Conservation (phyloP, 805 yeast genomes). For the Ogataea wickerhamii region DNA sequence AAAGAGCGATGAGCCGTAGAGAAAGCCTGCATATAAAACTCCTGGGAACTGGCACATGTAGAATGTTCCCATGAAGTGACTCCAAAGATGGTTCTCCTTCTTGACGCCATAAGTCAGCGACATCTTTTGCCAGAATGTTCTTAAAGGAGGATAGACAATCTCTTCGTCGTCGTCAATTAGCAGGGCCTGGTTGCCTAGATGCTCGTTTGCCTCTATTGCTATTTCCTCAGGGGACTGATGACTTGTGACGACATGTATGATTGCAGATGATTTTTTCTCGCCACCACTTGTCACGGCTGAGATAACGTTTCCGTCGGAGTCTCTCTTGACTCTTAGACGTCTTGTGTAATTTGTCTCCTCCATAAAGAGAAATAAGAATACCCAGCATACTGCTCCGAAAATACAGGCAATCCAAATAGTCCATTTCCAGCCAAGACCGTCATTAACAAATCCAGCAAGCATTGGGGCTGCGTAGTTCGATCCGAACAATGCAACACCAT, state of each 20-base stretch:
- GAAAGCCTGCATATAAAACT: conserved; percentile 57
- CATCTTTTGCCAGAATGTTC: conserved; percentile 42
- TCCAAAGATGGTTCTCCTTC: conserved; percentile 27
- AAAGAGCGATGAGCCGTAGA: conserved; percentile 46
- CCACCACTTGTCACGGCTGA: conserved; percentile 24
- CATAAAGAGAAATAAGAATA: conserved; percentile 42
- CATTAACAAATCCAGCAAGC: conserved; percentile 54
- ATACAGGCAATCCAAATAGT: conserved; percentile 48
- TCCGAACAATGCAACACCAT: conserved; percentile 50
- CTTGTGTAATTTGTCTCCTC: conserved; percentile 53
- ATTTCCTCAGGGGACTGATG: conserved; percentile 14
- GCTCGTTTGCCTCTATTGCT: conserved; percentile 21
- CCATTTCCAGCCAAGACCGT: conserved; percentile 51
- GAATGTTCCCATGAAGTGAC: conserved; percentile 35
- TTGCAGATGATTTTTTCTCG: conserved; percentile 8
- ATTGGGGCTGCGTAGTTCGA: conserved; percentile 58
- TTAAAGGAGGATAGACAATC: conserved; percentile 27
- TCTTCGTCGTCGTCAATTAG: conserved; percentile 22
- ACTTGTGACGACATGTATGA: conserved; percentile 7
- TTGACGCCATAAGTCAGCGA: conserved; percentile 38
- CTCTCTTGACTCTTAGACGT: conserved; percentile 24
- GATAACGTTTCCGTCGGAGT: conserved; percentile 21
- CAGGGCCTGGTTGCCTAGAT: conserved; percentile 29
- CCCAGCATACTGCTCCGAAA: conserved; percentile 39
- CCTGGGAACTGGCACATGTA: conserved; percentile 46